Base-by-base conservation (phyloP, 164 flowering plant genomes). In the Kalanchoe fedtschenkoi region DNA sequence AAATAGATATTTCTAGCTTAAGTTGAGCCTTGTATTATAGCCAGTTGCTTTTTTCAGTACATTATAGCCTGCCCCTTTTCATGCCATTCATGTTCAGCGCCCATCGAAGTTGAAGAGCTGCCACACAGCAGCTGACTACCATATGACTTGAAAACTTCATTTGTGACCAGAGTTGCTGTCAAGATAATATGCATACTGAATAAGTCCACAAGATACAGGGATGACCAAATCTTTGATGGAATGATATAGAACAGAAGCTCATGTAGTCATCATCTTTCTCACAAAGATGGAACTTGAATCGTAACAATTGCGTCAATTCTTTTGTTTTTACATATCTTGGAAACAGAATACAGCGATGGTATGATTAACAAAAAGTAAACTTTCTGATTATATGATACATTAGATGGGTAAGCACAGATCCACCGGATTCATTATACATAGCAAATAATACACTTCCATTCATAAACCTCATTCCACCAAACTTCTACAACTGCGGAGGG, bases 1-100 rank as follows among this genome's bases (percentile, higher is more conserved):
- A 73, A 16, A 73, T 83, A 67, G 96, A 88, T 64, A 73, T 84
- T 60, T 66, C 91, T 67, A 84, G 69, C 60, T 74, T 92, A 43
- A 86, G 86, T 74, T 91, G 62, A 72, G 34, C 56, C 78, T n/a
- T n/a, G n/a, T n/a, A n/a, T n/a, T n/a, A n/a, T n/a, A n/a, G n/a
- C n/a, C n/a, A n/a, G n/a, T n/a, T n/a, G n/a, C n/a, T n/a, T n/a
- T n/a, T n/a, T n/a, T n/a, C n/a, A n/a, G n/a, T n/a, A n/a, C n/a
- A n/a, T n/a, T n/a, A n/a, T n/a, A n/a, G n/a, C n/a, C n/a, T n/a
- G n/a, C n/a, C n/a, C n/a, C n/a, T n/a, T n/a, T n/a, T n/a, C n/a
- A n/a, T n/a, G n/a, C n/a, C n/a, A n/a, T n/a, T n/a, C n/a, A n/a
- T n/a, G n/a, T n/a, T n/a, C n/a, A n/a, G n/a, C n/a, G n/a, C n/a